A percentile compares a stretch with the other conserved stretches of the same genome.
Evolutionary conservation across 345 rosid genomes (phyloP).

Genomic region (Microcos paniculata): DNA sequence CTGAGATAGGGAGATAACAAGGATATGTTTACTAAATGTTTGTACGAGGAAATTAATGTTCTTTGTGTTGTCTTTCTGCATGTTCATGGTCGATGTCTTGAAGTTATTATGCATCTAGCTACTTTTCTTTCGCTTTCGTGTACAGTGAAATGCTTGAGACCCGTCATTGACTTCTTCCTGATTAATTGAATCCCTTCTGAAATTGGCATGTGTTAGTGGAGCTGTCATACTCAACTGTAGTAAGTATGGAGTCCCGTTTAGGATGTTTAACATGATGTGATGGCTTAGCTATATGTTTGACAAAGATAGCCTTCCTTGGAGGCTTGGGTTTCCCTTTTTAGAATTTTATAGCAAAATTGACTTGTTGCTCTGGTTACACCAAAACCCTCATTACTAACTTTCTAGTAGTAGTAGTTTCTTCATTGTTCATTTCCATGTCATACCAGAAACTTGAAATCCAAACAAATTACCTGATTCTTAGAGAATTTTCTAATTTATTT

Average conservation of each 20-base stretch:
- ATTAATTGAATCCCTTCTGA: not conserved
- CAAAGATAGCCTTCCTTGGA: not conserved
- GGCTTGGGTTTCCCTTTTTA: not conserved
- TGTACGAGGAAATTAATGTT: not conserved
- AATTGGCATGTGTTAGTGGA: not conserved
- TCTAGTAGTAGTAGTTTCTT: not conserved
- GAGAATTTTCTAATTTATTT: not conserved
- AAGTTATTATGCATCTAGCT: not conserved
- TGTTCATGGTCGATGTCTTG: not conserved
- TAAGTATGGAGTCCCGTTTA: not conserved
- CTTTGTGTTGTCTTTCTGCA: not conserved
- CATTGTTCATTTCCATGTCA: not conserved
- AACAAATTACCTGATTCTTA: not conserved
- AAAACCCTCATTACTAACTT: not conserved
- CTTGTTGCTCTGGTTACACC: not conserved
- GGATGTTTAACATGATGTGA: not conserved
- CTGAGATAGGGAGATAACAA: not conserved
- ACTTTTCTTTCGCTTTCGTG: not conserved
- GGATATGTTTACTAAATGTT: not conserved
- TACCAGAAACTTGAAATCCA: not conserved
- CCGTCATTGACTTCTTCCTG: not conserved
- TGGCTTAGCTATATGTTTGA: not conserved
- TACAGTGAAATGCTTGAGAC: not conserved
- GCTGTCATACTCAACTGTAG: constrained; percentile 5
- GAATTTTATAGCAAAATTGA: not conserved